These are phyloP conservation scores for Ophiostoma ulmi DNA, from an alignment of 2,329 filamentous ascomycete genomes.

Conservation along the genomic window DNA sequence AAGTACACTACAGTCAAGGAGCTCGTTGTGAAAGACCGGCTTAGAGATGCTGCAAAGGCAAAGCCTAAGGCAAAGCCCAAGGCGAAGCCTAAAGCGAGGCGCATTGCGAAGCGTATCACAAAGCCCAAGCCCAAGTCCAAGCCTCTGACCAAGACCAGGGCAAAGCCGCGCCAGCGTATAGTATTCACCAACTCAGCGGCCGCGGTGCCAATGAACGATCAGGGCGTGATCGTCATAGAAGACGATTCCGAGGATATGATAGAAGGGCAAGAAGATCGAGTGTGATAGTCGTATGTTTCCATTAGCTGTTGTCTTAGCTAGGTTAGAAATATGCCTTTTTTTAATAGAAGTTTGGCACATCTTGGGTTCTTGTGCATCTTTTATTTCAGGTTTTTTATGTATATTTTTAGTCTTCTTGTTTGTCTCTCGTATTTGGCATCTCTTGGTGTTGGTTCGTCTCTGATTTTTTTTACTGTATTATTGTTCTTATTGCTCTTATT, in stretches of 20 bases:
- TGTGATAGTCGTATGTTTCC: not conserved
- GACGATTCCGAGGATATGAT: not conserved
- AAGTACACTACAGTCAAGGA: not conserved
- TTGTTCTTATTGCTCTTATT: not conserved
- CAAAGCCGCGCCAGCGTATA: not conserved
- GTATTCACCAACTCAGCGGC: not conserved
- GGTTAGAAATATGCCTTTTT: no score
- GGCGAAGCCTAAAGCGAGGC: not conserved
- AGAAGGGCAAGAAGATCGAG: not conserved
- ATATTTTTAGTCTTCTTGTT: not conserved
- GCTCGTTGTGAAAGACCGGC: not conserved
- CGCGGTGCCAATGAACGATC: not conserved
- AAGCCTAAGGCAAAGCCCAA: not conserved
- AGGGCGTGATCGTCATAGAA: not conserved
- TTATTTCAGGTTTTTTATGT: not conserved
- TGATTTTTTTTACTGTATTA: conserved; percentile 11
- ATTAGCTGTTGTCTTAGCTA: no score
- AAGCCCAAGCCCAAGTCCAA: not conserved
- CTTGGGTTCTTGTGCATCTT: not conserved
- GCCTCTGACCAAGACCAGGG: not conserved
- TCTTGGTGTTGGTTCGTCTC: not conserved
- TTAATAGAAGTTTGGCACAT: not conserved
- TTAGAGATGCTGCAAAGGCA: not conserved
- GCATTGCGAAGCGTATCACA: not conserved
- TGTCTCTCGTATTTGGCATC: not conserved